These are phyloP conservation scores for Liriodendron chinense DNA, from an alignment of 164 flowering plant species.

Conservation along the genomic window DNA sequence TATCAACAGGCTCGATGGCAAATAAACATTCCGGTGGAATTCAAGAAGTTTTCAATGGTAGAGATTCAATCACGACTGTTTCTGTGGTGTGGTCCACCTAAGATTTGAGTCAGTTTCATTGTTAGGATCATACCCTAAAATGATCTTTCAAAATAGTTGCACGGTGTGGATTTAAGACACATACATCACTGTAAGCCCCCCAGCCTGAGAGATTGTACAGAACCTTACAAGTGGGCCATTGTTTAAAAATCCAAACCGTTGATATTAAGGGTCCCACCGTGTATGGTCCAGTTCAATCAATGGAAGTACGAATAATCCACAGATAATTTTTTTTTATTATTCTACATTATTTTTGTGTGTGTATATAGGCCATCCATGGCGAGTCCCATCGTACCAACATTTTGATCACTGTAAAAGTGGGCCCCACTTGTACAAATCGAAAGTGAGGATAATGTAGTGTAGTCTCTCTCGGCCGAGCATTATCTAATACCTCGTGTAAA, in stretches of 20 bases:
- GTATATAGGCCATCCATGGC: not conserved
- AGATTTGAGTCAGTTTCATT: too few species aligned
- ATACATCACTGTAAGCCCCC: too few species aligned
- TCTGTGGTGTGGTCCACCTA: too few species aligned
- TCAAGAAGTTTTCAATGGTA: too few species aligned
- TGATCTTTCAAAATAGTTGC: too few species aligned
- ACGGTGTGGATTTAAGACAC: too few species aligned
- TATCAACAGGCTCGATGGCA: too few species aligned
- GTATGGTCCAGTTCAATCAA: not conserved
- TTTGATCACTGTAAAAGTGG: not conserved
- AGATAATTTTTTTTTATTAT: not conserved
- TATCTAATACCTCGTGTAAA: not conserved
- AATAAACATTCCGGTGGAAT: too few species aligned
- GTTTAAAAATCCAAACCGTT: not conserved
- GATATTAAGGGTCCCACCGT: not conserved
- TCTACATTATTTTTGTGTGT: not conserved
- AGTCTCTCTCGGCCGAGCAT: not conserved
- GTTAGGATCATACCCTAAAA: too few species aligned
- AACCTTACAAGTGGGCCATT: not conserved
- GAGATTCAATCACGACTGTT: too few species aligned
- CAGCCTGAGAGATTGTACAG: too few species aligned
- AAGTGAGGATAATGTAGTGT: too few species aligned
- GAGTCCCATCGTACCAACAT: not conserved
- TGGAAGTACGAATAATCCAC: not conserved
- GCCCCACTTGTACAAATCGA: not conserved